These are phyloP conservation scores for Pseudonitzschia pungens DNA, from an alignment of 108 stramenopile species.

Conservation along the genomic window DNA sequence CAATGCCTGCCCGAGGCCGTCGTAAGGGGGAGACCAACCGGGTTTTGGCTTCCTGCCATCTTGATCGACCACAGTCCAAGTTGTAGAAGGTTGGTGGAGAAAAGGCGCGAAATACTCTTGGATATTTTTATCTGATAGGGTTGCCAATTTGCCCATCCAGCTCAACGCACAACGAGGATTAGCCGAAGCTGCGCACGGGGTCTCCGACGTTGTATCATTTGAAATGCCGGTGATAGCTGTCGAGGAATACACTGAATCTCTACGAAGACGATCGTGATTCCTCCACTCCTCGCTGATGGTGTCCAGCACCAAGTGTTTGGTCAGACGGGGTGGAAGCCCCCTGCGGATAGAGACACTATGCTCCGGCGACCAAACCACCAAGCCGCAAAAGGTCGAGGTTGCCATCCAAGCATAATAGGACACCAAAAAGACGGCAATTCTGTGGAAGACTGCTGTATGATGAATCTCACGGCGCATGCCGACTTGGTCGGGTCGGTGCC, in stretches of 20 bases:
- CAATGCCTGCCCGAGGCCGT: slow-evolving; percentile 22
- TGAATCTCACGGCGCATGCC: slow-evolving; percentile 57
- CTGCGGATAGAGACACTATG: slow-evolving; percentile 24
- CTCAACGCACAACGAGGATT: slow-evolving; percentile 56
- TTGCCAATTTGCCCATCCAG: slow-evolving; percentile 49
- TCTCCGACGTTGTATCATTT: neutral
- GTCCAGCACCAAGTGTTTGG: slow-evolving; percentile 51
- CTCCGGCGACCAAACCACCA: slow-evolving; percentile 24
- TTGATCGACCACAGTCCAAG: slow-evolving; percentile 36
- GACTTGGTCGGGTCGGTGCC: slow-evolving; percentile 29
- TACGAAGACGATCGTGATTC: slow-evolving; percentile 3
- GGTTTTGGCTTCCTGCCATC: slow-evolving; percentile 58
- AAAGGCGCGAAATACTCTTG: slow-evolving; percentile 39
- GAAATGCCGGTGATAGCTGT: neutral
- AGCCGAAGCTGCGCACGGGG: neutral
- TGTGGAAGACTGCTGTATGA: slow-evolving; percentile 72
- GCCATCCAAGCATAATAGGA: slow-evolving; percentile 42
- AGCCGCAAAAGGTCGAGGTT: slow-evolving; percentile 59
- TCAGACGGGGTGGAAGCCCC: slow-evolving; percentile 66
- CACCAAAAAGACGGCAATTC: slow-evolving; percentile 51
- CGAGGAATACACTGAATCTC: too few relatives aligned
- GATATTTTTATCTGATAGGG: slow-evolving; percentile 49
- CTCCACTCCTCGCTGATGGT: slow-evolving; percentile 57
- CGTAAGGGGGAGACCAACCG: slow-evolving; percentile 52
- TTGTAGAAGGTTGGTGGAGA: too few relatives aligned